Evolutionary conservation across 2,329 filamentous ascomycete genomes (phyloP), one percentile per base, ranked within the genome.

Genomic region (Fonsecaea erecta): DNA sequence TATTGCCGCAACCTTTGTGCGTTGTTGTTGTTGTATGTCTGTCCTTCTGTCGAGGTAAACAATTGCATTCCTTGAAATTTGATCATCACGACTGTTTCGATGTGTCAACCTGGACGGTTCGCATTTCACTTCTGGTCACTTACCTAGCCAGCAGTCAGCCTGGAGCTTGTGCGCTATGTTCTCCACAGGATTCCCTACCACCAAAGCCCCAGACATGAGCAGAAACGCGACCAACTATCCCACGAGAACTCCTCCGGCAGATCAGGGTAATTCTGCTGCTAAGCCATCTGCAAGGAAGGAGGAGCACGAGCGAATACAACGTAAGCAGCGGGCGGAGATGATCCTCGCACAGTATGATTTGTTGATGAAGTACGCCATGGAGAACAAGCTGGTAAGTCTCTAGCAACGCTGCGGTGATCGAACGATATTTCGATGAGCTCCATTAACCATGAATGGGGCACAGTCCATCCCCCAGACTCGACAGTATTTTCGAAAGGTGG

Each of bases 361-460:
- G 2, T 68, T 81, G 1, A 75, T 77, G 8, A 73, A 77, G 2
- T 78, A 81, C 64, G 77, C 78, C 0, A 61, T 79, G 7, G 75
- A 74, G 16, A 76, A 75, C 21, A 72, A 75, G 21, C 74, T 77
- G 69, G 79, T 80, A 67, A 52, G 72, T 65, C 8, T 11, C 34
- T 28, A 34, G 28, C 40, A 24, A 64, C 35, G 12, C 48, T 32
- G 18, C 58, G 52, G 26, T 52, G 6, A 30, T 57, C 46, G 30
- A 28, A 21, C 18, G 14, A 14, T 3, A 28, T 4, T 21, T 12
- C 26, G 18, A 55, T 26, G 40, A 24, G 28, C n/a, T 16, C 43
- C 12, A 30, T 54, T 67, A 24, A 65, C 46, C 6, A 18, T 34
- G 21, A 3, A 28, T 51, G 14, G n/a, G n/a, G n/a, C 0, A 53